Evolutionary conservation across 2,329 filamentous ascomycete genomes (phyloP).

Genomic region (Colletotrichum zoysiae): DNA sequence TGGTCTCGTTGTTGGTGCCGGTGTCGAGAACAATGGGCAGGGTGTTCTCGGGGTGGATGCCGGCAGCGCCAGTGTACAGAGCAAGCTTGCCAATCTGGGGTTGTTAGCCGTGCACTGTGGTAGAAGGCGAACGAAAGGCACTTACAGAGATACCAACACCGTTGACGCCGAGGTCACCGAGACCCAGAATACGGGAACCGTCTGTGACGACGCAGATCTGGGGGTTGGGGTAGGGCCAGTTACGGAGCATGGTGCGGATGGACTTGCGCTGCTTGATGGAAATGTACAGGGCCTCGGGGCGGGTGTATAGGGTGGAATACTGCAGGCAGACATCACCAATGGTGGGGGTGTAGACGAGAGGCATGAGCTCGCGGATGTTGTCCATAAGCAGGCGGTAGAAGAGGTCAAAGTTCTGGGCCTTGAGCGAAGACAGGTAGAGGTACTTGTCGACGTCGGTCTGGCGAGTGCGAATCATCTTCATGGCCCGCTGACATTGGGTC

Average conservation of each 20-base stretch:
- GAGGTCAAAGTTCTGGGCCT: conserved; percentile 81
- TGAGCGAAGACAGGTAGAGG: conserved; percentile 82
- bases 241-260: conserved; percentile 87
- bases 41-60: conserved; percentile 90
- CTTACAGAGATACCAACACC: conserved; percentile 95
- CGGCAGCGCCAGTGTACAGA: conserved; percentile 94
- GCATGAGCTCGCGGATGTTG: conserved; percentile 82
- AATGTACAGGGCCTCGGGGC: conserved; percentile 95
- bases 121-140: conserved; percentile 43
- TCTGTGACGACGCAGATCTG: conserved; percentile 98
- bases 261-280: conserved; percentile 95
- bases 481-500: conserved; percentile 73
- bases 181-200: conserved; percentile 90
- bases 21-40: conserved; percentile 77
- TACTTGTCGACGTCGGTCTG: conserved; percentile 83
- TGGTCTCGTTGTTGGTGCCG: conserved; percentile 75
- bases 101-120: conserved; percentile 43
- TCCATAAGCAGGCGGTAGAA: conserved; percentile 87
- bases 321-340: conserved; percentile 97
- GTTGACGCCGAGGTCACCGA: conserved; percentile 96
- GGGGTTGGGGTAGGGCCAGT: conserved; percentile 91
- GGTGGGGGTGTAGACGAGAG: conserved; percentile 87
- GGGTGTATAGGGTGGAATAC: conserved; percentile 96
- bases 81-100: conserved; percentile 87
- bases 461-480: conserved; percentile 80